Conservation (phyloP, 257 asterid species). For the Oldenlandia corymbosa region DNA sequence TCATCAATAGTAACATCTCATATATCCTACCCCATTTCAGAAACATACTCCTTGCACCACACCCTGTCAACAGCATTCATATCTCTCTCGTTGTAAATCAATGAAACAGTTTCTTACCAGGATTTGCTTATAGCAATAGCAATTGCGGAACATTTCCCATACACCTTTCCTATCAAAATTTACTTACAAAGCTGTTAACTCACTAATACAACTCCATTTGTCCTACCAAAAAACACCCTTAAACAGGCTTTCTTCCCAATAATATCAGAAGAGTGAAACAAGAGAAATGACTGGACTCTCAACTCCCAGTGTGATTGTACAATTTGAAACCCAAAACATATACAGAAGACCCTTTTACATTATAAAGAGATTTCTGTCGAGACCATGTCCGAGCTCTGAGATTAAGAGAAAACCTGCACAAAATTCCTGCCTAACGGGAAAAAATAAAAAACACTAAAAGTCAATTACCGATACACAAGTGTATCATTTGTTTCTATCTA, state of each 20-base stretch:
- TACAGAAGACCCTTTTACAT: background rate
- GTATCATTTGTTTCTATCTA: conserved; percentile 31
- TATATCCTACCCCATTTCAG: too few relatives aligned
- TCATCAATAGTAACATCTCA: too few relatives aligned
- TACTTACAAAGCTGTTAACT: conserved; percentile 44
- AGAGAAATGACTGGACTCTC: conserved; percentile 17
- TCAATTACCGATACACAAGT: conserved; percentile 44
- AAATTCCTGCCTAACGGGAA: conserved; percentile 34
- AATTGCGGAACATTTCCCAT: conserved; percentile 40
- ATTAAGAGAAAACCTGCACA: conserved; percentile 24
- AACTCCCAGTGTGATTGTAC: conserved; percentile 14
- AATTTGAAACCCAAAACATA: conserved; percentile 5
- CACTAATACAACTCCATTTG: conserved; percentile 18
- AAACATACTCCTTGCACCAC: too few relatives aligned
- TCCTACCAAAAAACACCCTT: too few relatives aligned
- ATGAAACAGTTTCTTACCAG: too few relatives aligned
- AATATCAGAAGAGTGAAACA: conserved; percentile 24
- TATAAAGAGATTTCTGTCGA: conserved; percentile 21
- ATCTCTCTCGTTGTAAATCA: too few relatives aligned
- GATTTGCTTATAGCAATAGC: conserved; percentile 41
- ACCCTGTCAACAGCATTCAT: too few relatives aligned
- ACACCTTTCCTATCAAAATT: conserved; percentile 33
- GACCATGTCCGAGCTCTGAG: conserved; percentile 36
- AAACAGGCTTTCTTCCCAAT: conserved; percentile 5
- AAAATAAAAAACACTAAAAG: too few relatives aligned